Conservation (phyloP, 805 yeast species). For the Pichia californica region DNA sequence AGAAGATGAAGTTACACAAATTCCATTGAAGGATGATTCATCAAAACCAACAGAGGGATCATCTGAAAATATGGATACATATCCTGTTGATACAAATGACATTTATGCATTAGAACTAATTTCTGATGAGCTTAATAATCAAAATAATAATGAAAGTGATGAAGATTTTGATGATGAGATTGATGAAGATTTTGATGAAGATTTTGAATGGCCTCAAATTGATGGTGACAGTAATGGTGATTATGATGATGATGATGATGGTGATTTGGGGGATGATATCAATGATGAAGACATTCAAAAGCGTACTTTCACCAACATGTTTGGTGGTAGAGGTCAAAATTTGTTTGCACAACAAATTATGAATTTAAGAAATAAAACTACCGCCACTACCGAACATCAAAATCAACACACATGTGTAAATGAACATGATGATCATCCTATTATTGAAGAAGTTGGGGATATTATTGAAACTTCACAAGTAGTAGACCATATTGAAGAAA, state of each 20-base stretch:
- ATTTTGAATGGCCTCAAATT: constrained; percentile 15
- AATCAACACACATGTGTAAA: no score
- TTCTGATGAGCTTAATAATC: constrained; percentile 37
- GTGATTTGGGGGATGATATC: constrained; percentile 8
- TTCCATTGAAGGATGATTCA: constrained; percentile 4
- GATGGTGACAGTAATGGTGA: constrained; percentile 24
- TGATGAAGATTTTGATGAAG: constrained; percentile 15
- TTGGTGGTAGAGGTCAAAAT: constrained; percentile 29
- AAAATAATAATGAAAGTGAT: constrained; percentile 19
- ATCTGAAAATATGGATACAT: no score
- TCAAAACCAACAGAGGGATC: background rate
- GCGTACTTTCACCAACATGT: constrained; percentile 9
- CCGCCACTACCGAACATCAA: constrained; percentile 19
- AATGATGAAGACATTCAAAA: constrained; percentile 13
- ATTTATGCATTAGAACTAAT: constrained; percentile 47
- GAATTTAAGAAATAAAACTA: constrained; percentile 22
- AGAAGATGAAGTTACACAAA: background rate
- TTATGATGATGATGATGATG: constrained; percentile 18
- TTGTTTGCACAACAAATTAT: constrained; percentile 37
- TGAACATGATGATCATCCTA: no score
- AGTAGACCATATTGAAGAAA: background rate
- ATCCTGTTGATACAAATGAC: constrained; percentile 38
- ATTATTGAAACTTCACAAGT: background rate
- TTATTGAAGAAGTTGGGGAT: background rate
- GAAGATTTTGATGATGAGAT: constrained; percentile 14